Base-by-base conservation (phyloP, 164 flowering plant species). In the Berberis vulgaris region DNA sequence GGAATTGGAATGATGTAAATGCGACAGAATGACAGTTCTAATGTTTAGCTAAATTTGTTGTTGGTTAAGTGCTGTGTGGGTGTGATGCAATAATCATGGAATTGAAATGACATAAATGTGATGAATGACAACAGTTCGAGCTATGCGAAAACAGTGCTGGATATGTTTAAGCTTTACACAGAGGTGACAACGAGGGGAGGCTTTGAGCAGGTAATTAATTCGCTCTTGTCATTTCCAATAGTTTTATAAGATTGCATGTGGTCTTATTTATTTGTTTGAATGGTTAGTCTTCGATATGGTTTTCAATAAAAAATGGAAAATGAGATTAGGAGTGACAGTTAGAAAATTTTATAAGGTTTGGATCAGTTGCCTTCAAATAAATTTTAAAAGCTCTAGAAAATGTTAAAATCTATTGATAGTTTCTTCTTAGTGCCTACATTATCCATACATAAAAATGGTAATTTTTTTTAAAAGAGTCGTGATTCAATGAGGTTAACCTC, bases 171-270 rank as follows among this genome's bases (percentile, higher is more conserved):
- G 59, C 62, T 81, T 44, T 79, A 81, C 69, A 68, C 60, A 65
- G 81, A 75, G 72, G 84, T 81, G 59, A 73, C 64, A 40, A 45
- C 49, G n/a, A 75, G 84, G 65, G 82, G 84, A 49, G 84, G 84
- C 45, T 73, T 64, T 57, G 46, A 54, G 26, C 73, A 63, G 81
- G 84, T 81, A 71, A 9, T 50, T 49, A 45, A 26, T 42, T n/a
- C 7, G 40, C 40, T 42, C 7, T 41, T 58, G 6, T 1, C 1
- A 47, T 60, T 38, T 46, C 40, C 60, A 4, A 41, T 7, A 38
- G 43, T 41, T 63, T 6, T 43, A 11, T 54, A 13, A 54, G 43
- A n/a, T 54, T 43, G 26, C 4, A 4, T 13, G 13, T n/a, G 2
- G 13, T 1, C 3, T 52, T 3, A 6, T 12, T 6, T 52, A 26